These are phyloP conservation scores for Xylariaceae sp. DNA, from an alignment of 2,329 filamentous ascomycete species.

Conservation along the genomic window DNA sequence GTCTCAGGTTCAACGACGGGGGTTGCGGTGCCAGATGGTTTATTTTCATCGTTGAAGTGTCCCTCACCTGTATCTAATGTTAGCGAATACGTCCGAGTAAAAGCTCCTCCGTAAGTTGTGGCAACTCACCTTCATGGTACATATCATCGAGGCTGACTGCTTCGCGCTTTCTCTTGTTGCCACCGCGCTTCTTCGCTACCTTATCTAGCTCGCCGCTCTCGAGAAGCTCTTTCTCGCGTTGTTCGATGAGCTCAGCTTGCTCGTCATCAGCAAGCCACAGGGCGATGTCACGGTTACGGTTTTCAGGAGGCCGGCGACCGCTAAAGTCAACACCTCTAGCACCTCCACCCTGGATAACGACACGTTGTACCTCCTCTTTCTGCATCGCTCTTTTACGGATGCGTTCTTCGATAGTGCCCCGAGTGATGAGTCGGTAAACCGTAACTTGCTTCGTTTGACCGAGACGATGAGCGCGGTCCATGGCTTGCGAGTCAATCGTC, in stretches of 20 bases:
- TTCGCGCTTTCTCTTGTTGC: slow-evolving; percentile 62
- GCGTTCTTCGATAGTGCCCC: slow-evolving; percentile 95
- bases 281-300: slow-evolving; percentile 95
- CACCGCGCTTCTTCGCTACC: slow-evolving; percentile 65
- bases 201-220: slow-evolving; percentile 74
- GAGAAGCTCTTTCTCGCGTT: slow-evolving; percentile 85
- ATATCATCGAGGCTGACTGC: slow-evolving; percentile 86
- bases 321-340: slow-evolving; percentile 94
- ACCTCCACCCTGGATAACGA: slow-evolving; percentile 92
- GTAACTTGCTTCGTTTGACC: slow-evolving; percentile 96
- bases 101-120: background rate
- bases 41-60: slow-evolving; percentile 88
- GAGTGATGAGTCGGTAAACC: slow-evolving; percentile 96
- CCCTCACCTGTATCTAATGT: slow-evolving; percentile 76
- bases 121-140: slow-evolving; percentile 93
- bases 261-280: slow-evolving; percentile 99
- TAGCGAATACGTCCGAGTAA: slow-evolving; percentile 35
- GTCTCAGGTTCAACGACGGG: slow-evolving; percentile 69
- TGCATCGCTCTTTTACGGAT: slow-evolving; percentile 96
- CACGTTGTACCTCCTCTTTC: slow-evolving; percentile 98
- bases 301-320: slow-evolving; percentile 83
- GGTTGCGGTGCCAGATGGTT: slow-evolving; percentile 85
- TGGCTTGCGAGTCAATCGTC: slow-evolving; percentile 97
- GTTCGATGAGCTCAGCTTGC: slow-evolving; percentile 91
- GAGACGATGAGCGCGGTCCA: slow-evolving; percentile 97